Evolutionary conservation across 2,329 filamentous ascomycete species (phyloP), one percentile per base, ranked within the genome.

Genomic region (Aphanoascus verrucosus): DNA sequence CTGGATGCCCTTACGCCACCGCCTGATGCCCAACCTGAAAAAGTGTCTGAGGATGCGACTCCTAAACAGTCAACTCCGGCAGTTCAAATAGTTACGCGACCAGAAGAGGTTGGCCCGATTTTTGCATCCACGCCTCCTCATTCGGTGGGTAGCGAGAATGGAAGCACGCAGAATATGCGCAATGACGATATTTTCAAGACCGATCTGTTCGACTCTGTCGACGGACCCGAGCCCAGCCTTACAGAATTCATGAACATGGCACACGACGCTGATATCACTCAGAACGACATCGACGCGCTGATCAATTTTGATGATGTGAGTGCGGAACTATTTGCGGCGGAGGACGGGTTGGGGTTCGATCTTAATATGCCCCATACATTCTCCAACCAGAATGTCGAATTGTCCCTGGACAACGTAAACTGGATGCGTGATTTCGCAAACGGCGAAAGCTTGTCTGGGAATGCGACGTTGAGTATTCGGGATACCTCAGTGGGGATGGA

Each of bases 201-300:
- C 5, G 50, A 55, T 20, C 20, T 53, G 9, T 57, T 53, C 38
- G 51, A 35, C 34, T 47, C 56, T 14, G n/a, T 35, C 7, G 49
- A 38, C 23, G 32, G 53, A 41, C 19, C 51, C 7, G 67, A 72
- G 32, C 55, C 71, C 54, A 71, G 65, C 48, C 60, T 73, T 2
- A 68, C 65, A 40, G 65, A 72, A 47, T 62, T 72, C 32, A 72
- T 72, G 65, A 69, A 70, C 55, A 58, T 73, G 23, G 70, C 70
- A 28, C 71, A 72, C 48, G 70, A 72, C 46, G 69, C 67, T 5
- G 70, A 73, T 54, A 69, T 72, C 19, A 72, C 67, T 1, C 68
- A 72, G 52, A 71, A 72, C 49, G 71, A 74, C 52, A 71, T 74
- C 28, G 72, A 74, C 52, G 69, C 70, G 0, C 57, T 74, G 52